These are phyloP conservation scores for Bacidia rubella DNA, from an alignment of 495 filamentous ascomycete species.

Conservation along the genomic window DNA sequence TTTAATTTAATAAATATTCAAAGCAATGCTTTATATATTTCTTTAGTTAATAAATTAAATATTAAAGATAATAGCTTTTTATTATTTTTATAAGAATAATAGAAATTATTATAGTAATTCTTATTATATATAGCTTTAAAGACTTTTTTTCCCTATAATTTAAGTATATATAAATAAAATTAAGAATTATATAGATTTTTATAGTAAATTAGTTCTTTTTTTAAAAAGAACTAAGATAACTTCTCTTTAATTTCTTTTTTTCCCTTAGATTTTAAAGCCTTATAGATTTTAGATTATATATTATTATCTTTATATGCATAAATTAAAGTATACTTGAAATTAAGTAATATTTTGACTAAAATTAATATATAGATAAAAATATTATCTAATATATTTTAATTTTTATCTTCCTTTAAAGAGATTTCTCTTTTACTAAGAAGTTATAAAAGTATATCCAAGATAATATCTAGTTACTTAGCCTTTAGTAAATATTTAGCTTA, in stretches of 20 bases:
- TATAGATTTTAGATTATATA: neutral
- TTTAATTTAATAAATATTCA: neutral
- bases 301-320: neutral
- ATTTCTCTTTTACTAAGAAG: neutral
- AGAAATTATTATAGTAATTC: neutral
- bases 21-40: neutral
- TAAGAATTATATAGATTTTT: neutral
- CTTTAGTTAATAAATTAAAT: neutral
- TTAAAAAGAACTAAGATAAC: neutral
- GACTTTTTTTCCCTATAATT: neutral
- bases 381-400: neutral
- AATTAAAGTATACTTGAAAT: neutral
- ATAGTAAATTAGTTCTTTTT: neutral
- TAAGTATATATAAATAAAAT: neutral
- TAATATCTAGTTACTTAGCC: neutral
- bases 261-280: neutral
- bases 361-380: neutral
- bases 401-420: neutral
- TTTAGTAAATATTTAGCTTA: neutral
- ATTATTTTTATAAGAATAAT: neutral
- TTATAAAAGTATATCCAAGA: neutral
- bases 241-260: neutral
- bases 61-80: neutral
- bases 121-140: neutral
- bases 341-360: neutral